Evolutionary conservation across 768 basidiomycete genomes (phyloP).

Genomic region (Termitomyces sp.): DNA sequence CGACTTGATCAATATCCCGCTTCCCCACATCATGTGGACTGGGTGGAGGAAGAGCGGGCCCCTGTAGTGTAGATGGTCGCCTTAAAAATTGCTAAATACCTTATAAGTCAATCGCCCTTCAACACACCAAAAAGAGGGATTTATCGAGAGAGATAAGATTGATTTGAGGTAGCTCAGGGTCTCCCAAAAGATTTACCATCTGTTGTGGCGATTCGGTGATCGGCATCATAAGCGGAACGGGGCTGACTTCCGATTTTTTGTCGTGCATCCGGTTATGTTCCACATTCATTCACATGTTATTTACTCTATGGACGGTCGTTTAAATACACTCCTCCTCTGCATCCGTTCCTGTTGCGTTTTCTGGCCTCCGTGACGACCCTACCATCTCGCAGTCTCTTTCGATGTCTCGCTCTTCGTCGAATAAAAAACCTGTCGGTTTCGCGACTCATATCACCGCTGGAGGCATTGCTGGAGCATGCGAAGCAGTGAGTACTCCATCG

Average conservation of each 20-base stretch:
- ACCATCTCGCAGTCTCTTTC: neutral
- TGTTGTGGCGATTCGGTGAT: too few relatives aligned
- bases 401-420: constrained; percentile 55
- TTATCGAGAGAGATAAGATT: too few relatives aligned
- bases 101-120: too few relatives aligned
- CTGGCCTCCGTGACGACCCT: constrained; percentile 4
- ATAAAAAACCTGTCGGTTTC: constrained; percentile 78
- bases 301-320: constrained; percentile 5
- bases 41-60: too few relatives aligned
- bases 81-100: too few relatives aligned
- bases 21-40: too few relatives aligned
- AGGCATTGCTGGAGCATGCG: constrained; percentile 90
- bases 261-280: constrained; percentile 18
- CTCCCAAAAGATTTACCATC: too few relatives aligned
- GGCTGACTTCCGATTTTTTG: constrained; percentile 1
- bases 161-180: too few relatives aligned
- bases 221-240: constrained; percentile 5
- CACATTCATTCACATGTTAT: constrained; percentile 23
- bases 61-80: too few relatives aligned
- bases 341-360: constrained; percentile 4
- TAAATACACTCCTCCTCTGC: constrained; percentile 1
- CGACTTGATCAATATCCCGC: too few relatives aligned
- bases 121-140: too few relatives aligned
- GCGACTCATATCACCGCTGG: constrained; percentile 93
- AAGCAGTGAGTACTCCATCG: constrained; percentile 59